Percentiles rank a stretch among this genome's conserved stretches.
These are phyloP conservation scores for Coemansia sp. DNA, from an alignment of 192 early-diverging fungal species.

Conservation along the genomic window DNA sequence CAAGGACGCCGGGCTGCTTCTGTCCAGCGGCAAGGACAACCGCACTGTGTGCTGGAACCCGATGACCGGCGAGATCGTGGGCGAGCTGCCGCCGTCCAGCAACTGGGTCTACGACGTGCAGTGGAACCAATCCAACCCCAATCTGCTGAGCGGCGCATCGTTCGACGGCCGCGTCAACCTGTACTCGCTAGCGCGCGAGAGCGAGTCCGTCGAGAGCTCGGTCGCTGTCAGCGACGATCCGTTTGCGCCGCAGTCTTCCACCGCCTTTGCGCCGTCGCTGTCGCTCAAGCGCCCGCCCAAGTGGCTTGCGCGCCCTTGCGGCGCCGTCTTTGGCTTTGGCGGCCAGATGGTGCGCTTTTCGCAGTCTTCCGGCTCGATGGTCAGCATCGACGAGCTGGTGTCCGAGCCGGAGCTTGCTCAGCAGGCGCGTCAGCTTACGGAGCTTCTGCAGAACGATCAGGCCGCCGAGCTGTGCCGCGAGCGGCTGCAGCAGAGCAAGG, in stretches of 20 bases:
- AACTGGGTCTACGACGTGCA: constrained; percentile 98
- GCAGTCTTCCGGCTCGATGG: constrained; percentile 37
- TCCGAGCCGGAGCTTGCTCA: constrained; percentile 70
- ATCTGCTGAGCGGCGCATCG: constrained; percentile 79
- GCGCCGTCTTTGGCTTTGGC: constrained; percentile 86
- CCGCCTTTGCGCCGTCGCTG: constrained; percentile 53
- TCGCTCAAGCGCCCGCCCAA: constrained; percentile 83
- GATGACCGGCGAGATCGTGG: constrained; percentile 74
- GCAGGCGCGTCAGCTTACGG: constrained; percentile 71
- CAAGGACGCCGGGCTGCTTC: constrained; percentile 86
- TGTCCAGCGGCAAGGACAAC: constrained; percentile 96
- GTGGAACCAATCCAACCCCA: constrained; percentile 94
- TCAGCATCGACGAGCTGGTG: constrained; percentile 65
- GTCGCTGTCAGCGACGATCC: constrained; percentile 59
- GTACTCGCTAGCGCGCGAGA: constrained; percentile 62
- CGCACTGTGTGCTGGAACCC: constrained; percentile 93
- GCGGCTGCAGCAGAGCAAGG: constrained; percentile 33
- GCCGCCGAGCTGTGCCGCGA: constrained; percentile 53
- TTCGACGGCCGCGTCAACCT: constrained; percentile 92
- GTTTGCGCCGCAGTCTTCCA: constrained; percentile 59
- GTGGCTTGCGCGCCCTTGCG: constrained; percentile 88
- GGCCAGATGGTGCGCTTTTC: constrained; percentile 81
- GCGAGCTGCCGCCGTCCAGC: constrained; percentile 76
- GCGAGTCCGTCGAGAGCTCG: constrained; percentile 38
- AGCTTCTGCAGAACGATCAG: constrained; percentile 57